Evolutionary conservation across 2,329 filamentous ascomycete species (phyloP), one percentile per base, ranked within the genome.

Genomic region (Colletotrichum abscissum): DNA sequence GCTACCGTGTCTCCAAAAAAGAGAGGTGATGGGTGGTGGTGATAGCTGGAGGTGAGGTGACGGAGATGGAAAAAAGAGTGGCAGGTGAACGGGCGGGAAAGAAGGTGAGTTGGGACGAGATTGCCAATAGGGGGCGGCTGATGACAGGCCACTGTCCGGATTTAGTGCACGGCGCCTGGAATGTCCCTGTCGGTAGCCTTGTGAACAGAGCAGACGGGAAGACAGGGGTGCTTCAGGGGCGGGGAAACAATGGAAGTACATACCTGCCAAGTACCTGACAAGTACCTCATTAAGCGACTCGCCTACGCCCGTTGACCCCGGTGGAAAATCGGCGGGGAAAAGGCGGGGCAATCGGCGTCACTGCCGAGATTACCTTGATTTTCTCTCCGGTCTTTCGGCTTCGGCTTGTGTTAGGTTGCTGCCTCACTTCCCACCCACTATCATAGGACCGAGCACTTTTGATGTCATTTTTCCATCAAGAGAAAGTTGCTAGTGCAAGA

Each of bases 61-160:
- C 3, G 8, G 14, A 19, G 14, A 7, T 7, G 11, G 19, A 26
- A 9, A 62, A 14, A 28, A 9, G 26, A 22, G 9, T 16, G 42
- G 46, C 60, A 28, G 26, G 42, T 26, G 22, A 12, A 38, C 28
- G n/a, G 22, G 26, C n/a, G 33, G 33, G 42, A 54, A 9, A n/a
- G n/a, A 28, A 30, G n/a, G 16, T 46, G 35, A 69, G 69, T 33
- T 64, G 58, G 59, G 69, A 69, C 42, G 69, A 71, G 54, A 71
- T 46, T 66, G 35, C 24, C 24, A 55, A 33, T 63, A 46, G 30
- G 58, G 42, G 42, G 42, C 42, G 19, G 57, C 38, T 28, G 64
- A 65, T 72, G 69, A 72, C 57, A 72, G 64, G 55, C 42, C 67
- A 70, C 66, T 11, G 26, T 46, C 60, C 63, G 60, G 38, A 70